A percentile compares a stretch with the other conserved stretches of the same genome.
Conservation (phyloP, 2,329 filamentous ascomycete species). For the Grosmannia penicillata region DNA sequence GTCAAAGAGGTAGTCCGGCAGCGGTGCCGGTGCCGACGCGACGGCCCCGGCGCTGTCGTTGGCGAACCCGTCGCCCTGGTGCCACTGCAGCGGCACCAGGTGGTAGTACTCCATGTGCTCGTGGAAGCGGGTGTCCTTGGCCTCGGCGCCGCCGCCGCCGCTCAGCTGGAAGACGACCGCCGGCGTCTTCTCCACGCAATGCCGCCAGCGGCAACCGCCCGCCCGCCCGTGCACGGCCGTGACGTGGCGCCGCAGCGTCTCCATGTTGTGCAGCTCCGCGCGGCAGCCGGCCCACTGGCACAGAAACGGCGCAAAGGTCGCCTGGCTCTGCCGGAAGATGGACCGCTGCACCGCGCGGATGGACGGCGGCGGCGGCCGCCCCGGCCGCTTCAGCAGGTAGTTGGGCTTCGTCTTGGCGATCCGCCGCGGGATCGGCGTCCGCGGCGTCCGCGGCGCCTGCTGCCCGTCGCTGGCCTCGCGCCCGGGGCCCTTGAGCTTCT, state of each 20-base stretch:
- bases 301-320: conserved; percentile 34
- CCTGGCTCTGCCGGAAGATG: conserved; percentile 25
- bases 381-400: conserved; percentile 19
- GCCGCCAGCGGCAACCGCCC: conserved; percentile 23
- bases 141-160: neutral
- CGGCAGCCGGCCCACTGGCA: conserved; percentile 47
- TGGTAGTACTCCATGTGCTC: conserved; percentile 39
- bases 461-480: neutral
- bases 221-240: conserved; percentile 28
- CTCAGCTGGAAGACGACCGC: conserved; percentile 9
- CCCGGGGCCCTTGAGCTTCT: neutral
- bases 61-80: conserved; percentile 42
- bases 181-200: conserved; percentile 17
- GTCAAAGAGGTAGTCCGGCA: conserved; percentile 36
- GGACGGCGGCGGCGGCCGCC: conserved; percentile 24
- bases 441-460: neutral
- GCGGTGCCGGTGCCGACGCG: neutral
- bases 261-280: conserved; percentile 47
- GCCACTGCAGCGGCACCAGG: conserved; percentile 37
- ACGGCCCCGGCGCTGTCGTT: conserved; percentile 20
- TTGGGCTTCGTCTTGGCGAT: neutral
- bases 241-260: conserved; percentile 41
- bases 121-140: conserved; percentile 22
- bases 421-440: neutral
- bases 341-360: conserved; percentile 16